Evolutionary conservation across 73 alveolate genomes (phyloP), one percentile per base, ranked within the genome.

Genomic region (Breviolum minutum): DNA sequence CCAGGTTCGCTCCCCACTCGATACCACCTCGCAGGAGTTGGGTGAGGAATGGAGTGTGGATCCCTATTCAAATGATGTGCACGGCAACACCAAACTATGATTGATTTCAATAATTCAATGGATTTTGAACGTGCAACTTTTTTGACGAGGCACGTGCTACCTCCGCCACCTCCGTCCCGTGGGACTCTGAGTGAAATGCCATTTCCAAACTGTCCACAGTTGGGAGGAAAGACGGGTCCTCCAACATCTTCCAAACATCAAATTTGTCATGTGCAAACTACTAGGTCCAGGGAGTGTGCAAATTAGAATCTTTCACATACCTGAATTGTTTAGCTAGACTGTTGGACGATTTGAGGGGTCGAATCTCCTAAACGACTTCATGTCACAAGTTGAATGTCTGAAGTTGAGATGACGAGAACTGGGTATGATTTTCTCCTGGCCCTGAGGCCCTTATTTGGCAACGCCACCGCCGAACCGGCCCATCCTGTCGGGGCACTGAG

Each of bases 111-210:
- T 40, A 0, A 3, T 40, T 40, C 5, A 0, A 40, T 40, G 54
- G 54, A 40, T 40, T 40, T 64, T 64, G 73, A 64, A 10, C 73
- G 16, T 64, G n/a, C n/a, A n/a, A n/a, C n/a, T n/a, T n/a, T 66
- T 19, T 73, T 22, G 32, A 73, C 40, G 83, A 83, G 92, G 92
- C 92, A 54, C 32, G 92, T 83, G 76, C 73, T 62, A 13, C 92
- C 92, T 83, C 92, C 92, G 13, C 92, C 92, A 62, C 92, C 92
- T 83, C 92, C 92, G 24, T 27, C 92, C 60, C 92, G 92, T 83
- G 16, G 20, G 61, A 0, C 0, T 40, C 89, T 80, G 24, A 76
- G 85, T 13, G 13, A n/a, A 27, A 8, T 7, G 9, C 7, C 6
- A 5, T 9, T 22, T 19, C 30, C 26, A 13, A 73, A 10, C 54